Conservation (phyloP, 805 yeast species). For the Blastobotrys peoriensis region DNA sequence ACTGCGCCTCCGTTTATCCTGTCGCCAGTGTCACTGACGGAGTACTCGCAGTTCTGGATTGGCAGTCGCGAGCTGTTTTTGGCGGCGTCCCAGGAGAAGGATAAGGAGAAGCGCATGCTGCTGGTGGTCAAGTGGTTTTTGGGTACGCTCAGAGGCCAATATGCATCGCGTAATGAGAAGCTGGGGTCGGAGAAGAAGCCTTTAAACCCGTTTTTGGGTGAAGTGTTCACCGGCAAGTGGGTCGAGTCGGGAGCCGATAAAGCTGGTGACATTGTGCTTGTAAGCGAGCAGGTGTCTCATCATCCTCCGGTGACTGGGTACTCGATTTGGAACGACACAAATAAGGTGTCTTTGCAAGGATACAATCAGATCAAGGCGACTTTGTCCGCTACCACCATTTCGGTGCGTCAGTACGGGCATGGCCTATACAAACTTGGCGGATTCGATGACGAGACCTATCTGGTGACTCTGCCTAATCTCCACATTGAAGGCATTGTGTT, state of each 20-base stretch:
- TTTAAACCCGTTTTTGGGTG: slow-evolving; percentile 92
- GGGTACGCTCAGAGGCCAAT: slow-evolving; percentile 86
- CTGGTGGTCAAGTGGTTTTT: slow-evolving; percentile 89
- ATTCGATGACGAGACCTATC: slow-evolving; percentile 51
- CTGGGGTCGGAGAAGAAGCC: slow-evolving; percentile 98
- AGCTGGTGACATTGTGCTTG: slow-evolving; percentile 68
- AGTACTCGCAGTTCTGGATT: slow-evolving; percentile 94
- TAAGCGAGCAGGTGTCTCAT: slow-evolving; percentile 92
- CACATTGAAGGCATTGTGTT: slow-evolving; percentile 90
- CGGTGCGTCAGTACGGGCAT: slow-evolving; percentile 90
- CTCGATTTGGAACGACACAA: slow-evolving; percentile 65
- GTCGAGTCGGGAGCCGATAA: slow-evolving; percentile 48
- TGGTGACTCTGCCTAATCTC: slow-evolving; percentile 86
- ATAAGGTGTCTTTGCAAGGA: slow-evolving; percentile 71
- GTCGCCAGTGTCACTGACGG: slow-evolving; percentile 81
- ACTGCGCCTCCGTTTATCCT: slow-evolving; percentile 98
- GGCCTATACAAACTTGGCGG: slow-evolving; percentile 52
- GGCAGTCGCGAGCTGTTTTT: slow-evolving; percentile 82
- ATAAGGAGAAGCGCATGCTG: slow-evolving; percentile 56
- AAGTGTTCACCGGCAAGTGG: slow-evolving; percentile 90
- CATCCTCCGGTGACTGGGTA: slow-evolving; percentile 98
- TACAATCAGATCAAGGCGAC: slow-evolving; percentile 85
- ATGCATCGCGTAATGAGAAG: slow-evolving; percentile 84
- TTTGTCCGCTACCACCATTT: slow-evolving; percentile 68
- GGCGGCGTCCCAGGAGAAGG: slow-evolving; percentile 49